Base-by-base conservation (phyloP, 768 basidiomycete species). In the Phylloporus arenicola region DNA sequence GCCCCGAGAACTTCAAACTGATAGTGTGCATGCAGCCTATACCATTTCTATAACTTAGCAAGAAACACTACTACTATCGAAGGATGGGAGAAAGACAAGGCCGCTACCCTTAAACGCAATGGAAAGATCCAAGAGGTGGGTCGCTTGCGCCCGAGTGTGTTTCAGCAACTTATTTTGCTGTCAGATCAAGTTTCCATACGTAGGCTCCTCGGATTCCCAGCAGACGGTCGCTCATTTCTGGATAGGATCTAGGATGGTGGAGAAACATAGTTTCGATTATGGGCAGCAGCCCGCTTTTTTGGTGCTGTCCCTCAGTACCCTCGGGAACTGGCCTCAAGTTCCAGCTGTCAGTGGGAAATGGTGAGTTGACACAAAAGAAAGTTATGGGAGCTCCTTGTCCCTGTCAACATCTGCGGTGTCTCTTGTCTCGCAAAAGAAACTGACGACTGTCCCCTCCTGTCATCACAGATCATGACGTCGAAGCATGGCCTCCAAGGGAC, bases 41-140 rank as follows among this genome's bases (percentile, higher is more conserved):
- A 93, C 62, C 96, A 98, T 57, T 81, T 94, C 55, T 87, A 84
- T 61, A 75, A 79, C 44, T 66, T 97, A 24, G 58, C 78, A 6
- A 77, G 77, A 10, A 99, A 99, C 67, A 82, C 85, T 2, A 99
- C 95, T 1, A 98, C 96, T 1, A 97, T 99, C 44, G 96, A 99
- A 70, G 83, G 88, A 0, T 95, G 91, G 90, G 96, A 99, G 68
- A 98, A 98, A 70, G 93, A 98, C 62, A 94, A 88, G 68, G 92
- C 83, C 1, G 86, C 92, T 5, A 87, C 82, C 1, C 77, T 99
- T 58, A 82, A 90, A 45, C 80, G 87, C 17, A 74, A 86, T 50
- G 95, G 94, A 6, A 90, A 88, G 67, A 86, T 97, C 50, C 81
- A 77, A 45, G 87, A 92, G 70, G 88, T 88, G 47, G 19, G 61